These are phyloP conservation scores for Rhizoclosmatium globosum DNA, from an alignment of 192 early-diverging fungal genomes.

Conservation along the genomic window DNA sequence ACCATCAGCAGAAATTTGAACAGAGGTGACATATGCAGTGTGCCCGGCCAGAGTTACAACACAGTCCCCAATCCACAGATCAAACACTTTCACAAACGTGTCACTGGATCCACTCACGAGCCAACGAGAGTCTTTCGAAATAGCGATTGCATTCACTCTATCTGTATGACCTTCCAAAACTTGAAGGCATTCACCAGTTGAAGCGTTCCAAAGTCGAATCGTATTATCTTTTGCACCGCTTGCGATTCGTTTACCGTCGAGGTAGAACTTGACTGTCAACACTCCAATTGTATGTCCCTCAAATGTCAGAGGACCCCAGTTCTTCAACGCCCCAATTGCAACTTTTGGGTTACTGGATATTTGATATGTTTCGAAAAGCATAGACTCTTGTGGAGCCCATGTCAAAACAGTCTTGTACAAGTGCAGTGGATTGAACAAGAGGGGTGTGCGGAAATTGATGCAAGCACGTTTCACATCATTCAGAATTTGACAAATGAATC, in stretches of 20 bases:
- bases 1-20: conserved; percentile 26
- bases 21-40: conserved; percentile 29
- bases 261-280: neutral
- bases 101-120: conserved; percentile 25
- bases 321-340: neutral
- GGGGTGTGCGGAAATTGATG: neutral
- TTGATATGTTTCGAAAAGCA: neutral
- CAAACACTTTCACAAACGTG: conserved; percentile 26
- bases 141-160: conserved; percentile 8
- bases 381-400: neutral
- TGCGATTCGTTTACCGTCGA: neutral
- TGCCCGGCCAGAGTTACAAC: conserved; percentile 29
- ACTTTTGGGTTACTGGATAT: neutral
- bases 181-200: neutral
- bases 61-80: conserved; percentile 14
- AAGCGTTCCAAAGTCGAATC: conserved; percentile 54
- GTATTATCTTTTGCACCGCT: conserved; percentile 25
- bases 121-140: neutral
- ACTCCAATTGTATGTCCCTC: neutral
- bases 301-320: neutral
- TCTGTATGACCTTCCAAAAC: conserved; percentile 6
- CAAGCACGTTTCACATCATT: neutral
- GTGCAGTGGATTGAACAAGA: conserved; percentile 13
- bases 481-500: too few species aligned
- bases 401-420: neutral